These are phyloP conservation scores for Desmodesmus armatus DNA, from an alignment of 139 green algal genomes.

Conservation along the genomic window DNA sequence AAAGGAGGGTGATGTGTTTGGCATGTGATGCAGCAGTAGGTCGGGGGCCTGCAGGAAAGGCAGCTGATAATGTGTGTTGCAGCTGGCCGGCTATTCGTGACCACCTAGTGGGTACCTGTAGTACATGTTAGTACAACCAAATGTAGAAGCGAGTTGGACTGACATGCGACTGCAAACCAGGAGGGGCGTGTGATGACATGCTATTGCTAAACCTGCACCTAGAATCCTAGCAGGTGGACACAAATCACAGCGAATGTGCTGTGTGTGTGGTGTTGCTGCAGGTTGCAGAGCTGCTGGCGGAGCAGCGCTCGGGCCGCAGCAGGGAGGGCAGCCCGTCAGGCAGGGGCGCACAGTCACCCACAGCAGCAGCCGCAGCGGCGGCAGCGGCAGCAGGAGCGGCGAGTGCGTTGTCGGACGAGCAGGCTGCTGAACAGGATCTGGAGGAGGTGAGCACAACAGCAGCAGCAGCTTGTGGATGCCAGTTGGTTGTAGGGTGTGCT, in stretches of 20 bases:
- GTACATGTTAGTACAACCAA: background rate
- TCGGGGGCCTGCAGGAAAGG: background rate
- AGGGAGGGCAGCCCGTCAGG: conserved; percentile 25
- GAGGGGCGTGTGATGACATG: too few relatives aligned
- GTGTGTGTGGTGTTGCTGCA: background rate
- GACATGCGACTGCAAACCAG: too few relatives aligned
- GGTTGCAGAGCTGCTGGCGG: conserved; percentile 1
- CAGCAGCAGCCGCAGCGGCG: conserved; percentile 29
- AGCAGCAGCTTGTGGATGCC: background rate
- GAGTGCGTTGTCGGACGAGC: background rate
- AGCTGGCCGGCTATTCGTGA: background rate
- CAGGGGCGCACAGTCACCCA: background rate
- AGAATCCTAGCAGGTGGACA: background rate
- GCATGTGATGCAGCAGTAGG: background rate
- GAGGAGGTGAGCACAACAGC: background rate
- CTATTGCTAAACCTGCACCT: too few relatives aligned
- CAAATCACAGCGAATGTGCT: too few relatives aligned
- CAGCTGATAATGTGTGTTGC: background rate
- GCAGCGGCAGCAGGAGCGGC: conserved; percentile 8
- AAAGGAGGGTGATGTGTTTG: background rate
- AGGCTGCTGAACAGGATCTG: conserved; percentile 18
- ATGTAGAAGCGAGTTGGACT: background rate
- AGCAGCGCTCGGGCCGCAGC: background rate
- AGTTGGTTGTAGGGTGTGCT: too few relatives aligned
- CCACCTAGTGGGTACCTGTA: background rate